phyloP scores from a whole-genome alignment of 176 grass and related monocot genomes.

The Carex littledalei region DNA sequence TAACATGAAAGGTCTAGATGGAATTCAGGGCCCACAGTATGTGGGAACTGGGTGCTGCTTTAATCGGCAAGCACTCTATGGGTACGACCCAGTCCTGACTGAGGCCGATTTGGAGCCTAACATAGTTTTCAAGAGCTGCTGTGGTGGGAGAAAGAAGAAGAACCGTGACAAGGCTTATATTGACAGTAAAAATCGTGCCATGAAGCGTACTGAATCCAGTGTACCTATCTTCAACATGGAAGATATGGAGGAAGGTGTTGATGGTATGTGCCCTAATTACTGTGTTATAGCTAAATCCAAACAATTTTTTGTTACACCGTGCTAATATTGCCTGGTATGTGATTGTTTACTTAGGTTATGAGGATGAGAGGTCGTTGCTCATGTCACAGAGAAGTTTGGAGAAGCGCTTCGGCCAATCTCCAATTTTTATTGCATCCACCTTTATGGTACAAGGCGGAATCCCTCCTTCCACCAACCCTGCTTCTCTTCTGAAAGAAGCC shows the following conservation, averaged over 20 bases:
- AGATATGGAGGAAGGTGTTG: slow-evolving; percentile 95
- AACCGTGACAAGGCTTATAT: slow-evolving; percentile 75
- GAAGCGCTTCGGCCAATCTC: slow-evolving; percentile 91
- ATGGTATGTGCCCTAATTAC: slow-evolving; percentile 46
- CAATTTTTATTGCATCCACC: slow-evolving; percentile 86
- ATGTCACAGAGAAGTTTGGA: slow-evolving; percentile 96
- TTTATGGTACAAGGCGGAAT: slow-evolving; percentile 93
- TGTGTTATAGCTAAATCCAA: background rate
- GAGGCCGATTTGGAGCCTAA: slow-evolving; percentile 98
- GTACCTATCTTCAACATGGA: slow-evolving; percentile 99
- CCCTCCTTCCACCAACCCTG: slow-evolving; percentile 83
- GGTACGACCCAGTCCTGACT: slow-evolving; percentile 86
- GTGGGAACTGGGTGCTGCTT: slow-evolving; percentile 93
- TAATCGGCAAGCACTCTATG: slow-evolving; percentile 85
- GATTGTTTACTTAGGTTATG: slow-evolving; percentile 53
- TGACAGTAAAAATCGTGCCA: slow-evolving; percentile 81
- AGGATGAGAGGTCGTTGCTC: slow-evolving; percentile 89
- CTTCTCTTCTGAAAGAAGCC: slow-evolving; percentile 78
- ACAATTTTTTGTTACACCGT: background rate
- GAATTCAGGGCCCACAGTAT: slow-evolving; percentile 87
- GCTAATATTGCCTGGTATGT: background rate
- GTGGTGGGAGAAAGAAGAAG: slow-evolving; percentile 93
- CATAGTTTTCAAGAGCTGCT: slow-evolving; percentile 85
- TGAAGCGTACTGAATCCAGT: slow-evolving; percentile 98
- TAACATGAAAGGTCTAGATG: slow-evolving; percentile 95